Percentiles rank a stretch among this genome's conserved stretches.
phyloP scores from a whole-genome alignment of 805 yeast species.

The Candida broadrunensis region DNA sequence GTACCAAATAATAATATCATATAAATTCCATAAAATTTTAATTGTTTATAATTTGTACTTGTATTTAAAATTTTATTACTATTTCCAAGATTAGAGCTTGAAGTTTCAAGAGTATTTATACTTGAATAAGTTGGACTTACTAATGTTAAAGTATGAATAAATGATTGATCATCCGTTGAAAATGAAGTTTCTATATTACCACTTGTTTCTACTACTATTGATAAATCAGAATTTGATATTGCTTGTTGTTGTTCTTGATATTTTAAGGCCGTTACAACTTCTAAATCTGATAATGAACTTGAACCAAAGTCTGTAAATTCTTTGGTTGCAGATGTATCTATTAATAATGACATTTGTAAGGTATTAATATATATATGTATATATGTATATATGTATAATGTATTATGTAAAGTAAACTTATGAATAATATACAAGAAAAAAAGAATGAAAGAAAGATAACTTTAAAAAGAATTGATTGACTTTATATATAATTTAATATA shows the following conservation, averaged over 20 bases:
- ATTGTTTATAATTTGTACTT: neutral
- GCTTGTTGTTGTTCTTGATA: neutral
- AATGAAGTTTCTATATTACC: neutral
- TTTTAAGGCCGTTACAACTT: neutral
- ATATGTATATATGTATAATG: too few relatives aligned
- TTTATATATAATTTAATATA: too few relatives aligned
- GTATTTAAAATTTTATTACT: neutral
- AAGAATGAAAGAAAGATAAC: too few relatives aligned
- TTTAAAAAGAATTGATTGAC: too few relatives aligned
- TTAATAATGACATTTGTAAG: neutral
- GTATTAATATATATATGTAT: too few relatives aligned
- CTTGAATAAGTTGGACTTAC: neutral
- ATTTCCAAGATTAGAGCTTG: neutral
- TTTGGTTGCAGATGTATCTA: neutral
- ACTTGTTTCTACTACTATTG: neutral
- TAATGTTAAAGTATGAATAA: neutral
- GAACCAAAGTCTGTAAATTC: neutral
- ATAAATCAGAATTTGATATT: neutral
- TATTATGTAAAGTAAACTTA: too few relatives aligned
- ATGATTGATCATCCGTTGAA: neutral
- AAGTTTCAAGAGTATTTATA: neutral
- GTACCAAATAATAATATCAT: neutral
- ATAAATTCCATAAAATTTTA: neutral
- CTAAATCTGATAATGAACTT: neutral
- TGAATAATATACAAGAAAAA: too few relatives aligned